Conservation (phyloP, 768 basidiomycete species). For the Tylopilus vinaceipallidus region DNA sequence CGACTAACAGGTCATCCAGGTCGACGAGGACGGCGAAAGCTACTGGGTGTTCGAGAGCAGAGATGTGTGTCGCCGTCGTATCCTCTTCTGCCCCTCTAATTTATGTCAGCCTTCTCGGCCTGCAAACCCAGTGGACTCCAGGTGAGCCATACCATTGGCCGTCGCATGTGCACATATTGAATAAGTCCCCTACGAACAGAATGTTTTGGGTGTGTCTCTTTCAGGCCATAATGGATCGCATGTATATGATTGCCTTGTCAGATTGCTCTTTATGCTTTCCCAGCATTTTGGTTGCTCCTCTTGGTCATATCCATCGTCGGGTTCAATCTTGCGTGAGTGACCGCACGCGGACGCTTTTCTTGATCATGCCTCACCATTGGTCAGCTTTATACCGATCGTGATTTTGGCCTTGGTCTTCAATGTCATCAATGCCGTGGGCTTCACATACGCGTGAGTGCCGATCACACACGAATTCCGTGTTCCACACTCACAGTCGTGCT, state of each 20-base stretch:
- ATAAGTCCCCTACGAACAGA: conserved; percentile 39
- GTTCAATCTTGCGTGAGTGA: conserved; percentile 78
- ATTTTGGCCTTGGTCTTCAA: conserved; percentile 95
- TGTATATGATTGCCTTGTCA: conserved; percentile 30
- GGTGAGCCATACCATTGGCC: conserved; percentile 43
- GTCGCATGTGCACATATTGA: conserved; percentile 5
- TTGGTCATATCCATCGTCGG: conserved; percentile 88
- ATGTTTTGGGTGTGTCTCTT: conserved; percentile 82
- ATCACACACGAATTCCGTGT: conserved; percentile 4
- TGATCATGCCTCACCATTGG: conserved; percentile 9
- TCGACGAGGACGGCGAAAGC: conserved; percentile 93
- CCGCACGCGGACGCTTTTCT: conserved; percentile 1
- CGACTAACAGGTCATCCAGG: conserved; percentile 40
- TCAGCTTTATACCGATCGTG: conserved; percentile 93
- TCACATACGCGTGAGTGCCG: conserved; percentile 82
- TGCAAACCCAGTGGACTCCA: conserved; percentile 85
- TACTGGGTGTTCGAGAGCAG: conserved; percentile 99
- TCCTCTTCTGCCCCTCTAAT: conserved; percentile 9
- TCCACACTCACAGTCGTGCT: conserved; percentile 8
- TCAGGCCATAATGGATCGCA: conserved; percentile 12
- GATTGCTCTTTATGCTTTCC: conserved; percentile 90
- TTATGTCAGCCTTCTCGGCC: conserved; percentile 73
- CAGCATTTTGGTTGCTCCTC: conserved; percentile 82
- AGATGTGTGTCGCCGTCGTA: conserved; percentile 59
- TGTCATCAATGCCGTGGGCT: conserved; percentile 91